phyloP scores from a whole-genome alignment of 208 protist species.

The Willaertia magna region DNA sequence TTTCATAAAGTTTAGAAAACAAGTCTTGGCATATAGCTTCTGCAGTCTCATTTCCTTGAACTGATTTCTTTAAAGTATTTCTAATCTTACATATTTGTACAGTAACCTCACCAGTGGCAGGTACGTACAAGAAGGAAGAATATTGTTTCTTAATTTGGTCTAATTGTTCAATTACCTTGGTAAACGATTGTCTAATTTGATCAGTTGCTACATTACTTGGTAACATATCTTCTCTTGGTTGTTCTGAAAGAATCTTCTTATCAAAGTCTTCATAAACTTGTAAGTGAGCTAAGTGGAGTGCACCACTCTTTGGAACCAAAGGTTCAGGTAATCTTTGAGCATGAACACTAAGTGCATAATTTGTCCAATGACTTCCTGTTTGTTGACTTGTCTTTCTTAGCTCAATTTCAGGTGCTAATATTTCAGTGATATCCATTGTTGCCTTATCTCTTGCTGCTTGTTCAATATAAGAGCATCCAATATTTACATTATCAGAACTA shows the following conservation, averaged over 20 bases:
- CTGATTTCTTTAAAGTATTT: not conserved
- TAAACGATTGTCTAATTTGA: not conserved
- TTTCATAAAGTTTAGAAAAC: not conserved
- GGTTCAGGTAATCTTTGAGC: not conserved
- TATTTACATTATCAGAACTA: not conserved
- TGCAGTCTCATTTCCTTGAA: not conserved
- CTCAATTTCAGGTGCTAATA: conserved; percentile 44
- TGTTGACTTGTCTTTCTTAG: not conserved
- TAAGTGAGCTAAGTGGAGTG: conserved; percentile 1
- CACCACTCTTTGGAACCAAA: not conserved
- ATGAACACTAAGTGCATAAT: not conserved
- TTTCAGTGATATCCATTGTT: conserved; percentile 56
- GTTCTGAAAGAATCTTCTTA: not conserved
- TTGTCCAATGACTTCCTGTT: conserved; percentile 15
- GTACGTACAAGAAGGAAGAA: not conserved
- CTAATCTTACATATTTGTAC: not conserved
- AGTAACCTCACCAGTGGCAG: not conserved
- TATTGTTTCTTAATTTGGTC: not conserved
- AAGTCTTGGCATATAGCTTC: not conserved
- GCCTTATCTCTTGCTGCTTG: conserved; percentile 76
- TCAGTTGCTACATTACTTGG: not conserved
- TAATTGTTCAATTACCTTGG: not conserved
- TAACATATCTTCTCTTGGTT: not conserved
- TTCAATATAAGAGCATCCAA: conserved; percentile 12
- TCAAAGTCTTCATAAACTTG: conserved; percentile 13